Conservation (phyloP, 176 grass and related monocot species). For the Stipa capillata region DNA sequence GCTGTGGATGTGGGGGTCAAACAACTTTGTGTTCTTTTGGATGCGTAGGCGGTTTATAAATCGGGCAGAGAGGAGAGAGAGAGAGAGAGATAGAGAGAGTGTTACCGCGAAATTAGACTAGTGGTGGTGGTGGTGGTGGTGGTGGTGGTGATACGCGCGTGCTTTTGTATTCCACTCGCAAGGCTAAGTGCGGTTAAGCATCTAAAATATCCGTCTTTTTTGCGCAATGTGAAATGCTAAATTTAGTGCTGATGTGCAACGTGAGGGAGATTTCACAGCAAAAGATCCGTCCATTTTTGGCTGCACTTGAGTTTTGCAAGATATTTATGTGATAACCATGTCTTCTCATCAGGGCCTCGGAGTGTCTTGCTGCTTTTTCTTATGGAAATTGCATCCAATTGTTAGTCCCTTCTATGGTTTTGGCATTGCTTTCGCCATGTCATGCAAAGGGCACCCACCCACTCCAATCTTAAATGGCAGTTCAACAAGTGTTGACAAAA, state of each 20-base stretch:
- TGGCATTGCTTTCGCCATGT: background rate
- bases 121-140: background rate
- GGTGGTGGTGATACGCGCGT: background rate
- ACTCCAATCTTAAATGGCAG: background rate
- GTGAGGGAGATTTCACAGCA: background rate
- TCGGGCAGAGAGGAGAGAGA: background rate
- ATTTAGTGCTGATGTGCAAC: background rate
- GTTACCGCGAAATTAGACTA: background rate
- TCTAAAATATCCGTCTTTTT: background rate
- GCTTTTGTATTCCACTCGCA: background rate
- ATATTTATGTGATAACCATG: background rate
- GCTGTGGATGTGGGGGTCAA: constrained; percentile 10
- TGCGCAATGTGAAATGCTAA: background rate
- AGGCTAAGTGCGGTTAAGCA: background rate
- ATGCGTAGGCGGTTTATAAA: constrained; percentile 26
- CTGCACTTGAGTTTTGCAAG: background rate
- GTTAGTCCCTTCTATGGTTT: background rate
- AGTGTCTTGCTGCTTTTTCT: background rate
- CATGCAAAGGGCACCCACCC: background rate
- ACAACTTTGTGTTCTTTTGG: background rate
- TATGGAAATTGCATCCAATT: background rate
- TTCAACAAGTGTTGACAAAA: background rate
- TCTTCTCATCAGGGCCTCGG: background rate
- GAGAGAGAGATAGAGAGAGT: background rate
- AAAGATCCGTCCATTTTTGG: background rate